These are phyloP conservation scores for Rhinocladiella similis DNA, from an alignment of 2,329 filamentous ascomycete genomes.

Conservation along the genomic window DNA sequence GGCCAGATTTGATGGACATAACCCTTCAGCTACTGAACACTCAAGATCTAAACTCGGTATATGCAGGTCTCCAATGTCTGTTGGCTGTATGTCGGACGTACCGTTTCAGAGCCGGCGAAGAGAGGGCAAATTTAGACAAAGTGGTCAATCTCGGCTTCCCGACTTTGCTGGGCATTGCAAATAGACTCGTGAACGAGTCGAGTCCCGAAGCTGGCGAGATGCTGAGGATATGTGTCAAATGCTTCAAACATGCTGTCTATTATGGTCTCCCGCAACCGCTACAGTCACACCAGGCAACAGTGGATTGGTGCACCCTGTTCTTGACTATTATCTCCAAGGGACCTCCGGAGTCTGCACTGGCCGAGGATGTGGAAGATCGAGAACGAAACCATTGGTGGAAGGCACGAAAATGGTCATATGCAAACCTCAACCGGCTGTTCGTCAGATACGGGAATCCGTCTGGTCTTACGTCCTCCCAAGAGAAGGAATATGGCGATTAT, in stretches of 20 bases:
- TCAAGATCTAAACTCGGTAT: constrained; percentile 81
- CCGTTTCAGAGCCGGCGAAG: constrained; percentile 84
- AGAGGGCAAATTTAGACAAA: constrained; percentile 84
- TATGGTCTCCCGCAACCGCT: constrained; percentile 81
- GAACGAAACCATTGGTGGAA: constrained; percentile 99
- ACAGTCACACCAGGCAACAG: constrained; percentile 77
- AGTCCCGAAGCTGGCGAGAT: constrained; percentile 96
- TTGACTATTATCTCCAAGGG: constrained; percentile 84
- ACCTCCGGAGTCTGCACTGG: constrained; percentile 75
- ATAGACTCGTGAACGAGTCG: constrained; percentile 83
- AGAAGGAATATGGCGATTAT: constrained; percentile 74
- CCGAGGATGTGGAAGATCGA: constrained; percentile 77
- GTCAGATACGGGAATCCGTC: constrained; percentile 90
- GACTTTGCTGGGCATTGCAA: constrained; percentile 80
- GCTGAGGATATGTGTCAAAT: constrained; percentile 90
- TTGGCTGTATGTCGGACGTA: constrained; percentile 94
- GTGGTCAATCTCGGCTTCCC: constrained; percentile 92
- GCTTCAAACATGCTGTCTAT: constrained; percentile 98
- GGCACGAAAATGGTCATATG: constrained; percentile 99
- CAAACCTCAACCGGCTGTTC: constrained; percentile 93
- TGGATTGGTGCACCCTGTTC: constrained; percentile 96
- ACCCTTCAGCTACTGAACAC: constrained; percentile 85
- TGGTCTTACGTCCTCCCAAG: constrained; percentile 70
- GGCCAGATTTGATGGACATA: constrained; percentile 92
- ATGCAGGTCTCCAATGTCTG: constrained; percentile 90